Conservation (phyloP, 768 basidiomycete genomes). For the Tulasnella sp. region DNA sequence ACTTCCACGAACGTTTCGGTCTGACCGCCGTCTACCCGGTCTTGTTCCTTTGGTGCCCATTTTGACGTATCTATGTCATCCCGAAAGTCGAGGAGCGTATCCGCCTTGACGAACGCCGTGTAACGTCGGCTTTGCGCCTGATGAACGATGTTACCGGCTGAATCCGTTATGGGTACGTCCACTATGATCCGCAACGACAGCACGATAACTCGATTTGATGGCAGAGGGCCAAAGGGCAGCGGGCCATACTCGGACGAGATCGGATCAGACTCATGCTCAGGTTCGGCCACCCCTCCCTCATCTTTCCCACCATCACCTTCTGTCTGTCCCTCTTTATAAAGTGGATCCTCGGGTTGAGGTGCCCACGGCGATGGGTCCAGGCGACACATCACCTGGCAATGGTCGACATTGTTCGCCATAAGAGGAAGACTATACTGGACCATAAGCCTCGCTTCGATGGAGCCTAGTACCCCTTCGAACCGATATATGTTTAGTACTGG, state of each 20-base stretch:
- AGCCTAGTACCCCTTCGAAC: not conserved
- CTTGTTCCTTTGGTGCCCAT: not conserved
- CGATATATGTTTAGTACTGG: conserved; percentile 5
- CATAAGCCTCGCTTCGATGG: not conserved
- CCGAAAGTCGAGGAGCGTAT: conserved; percentile 1
- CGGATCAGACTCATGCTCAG: not conserved
- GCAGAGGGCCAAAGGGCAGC: conserved; percentile 2
- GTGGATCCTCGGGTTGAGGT: not conserved
- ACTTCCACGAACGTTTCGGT: not conserved
- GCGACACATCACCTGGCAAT: not conserved
- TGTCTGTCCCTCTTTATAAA: not conserved
- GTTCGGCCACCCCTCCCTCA: too few relatives aligned
- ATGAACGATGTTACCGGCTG: not conserved
- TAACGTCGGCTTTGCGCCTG: not conserved
- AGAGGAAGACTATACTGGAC: not conserved
- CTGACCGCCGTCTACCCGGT: not conserved
- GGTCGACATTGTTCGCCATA: not conserved
- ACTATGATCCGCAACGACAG: not conserved
- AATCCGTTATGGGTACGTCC: not conserved
- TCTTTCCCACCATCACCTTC: not conserved
- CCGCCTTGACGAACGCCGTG: not conserved
- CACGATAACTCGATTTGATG: conserved; percentile 2
- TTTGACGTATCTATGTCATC: not conserved
- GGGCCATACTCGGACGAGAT: not conserved
- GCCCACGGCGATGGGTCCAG: conserved; percentile 9